Conservation (phyloP, 2,329 filamentous ascomycete species). For the Colletotrichum sp. region DNA sequence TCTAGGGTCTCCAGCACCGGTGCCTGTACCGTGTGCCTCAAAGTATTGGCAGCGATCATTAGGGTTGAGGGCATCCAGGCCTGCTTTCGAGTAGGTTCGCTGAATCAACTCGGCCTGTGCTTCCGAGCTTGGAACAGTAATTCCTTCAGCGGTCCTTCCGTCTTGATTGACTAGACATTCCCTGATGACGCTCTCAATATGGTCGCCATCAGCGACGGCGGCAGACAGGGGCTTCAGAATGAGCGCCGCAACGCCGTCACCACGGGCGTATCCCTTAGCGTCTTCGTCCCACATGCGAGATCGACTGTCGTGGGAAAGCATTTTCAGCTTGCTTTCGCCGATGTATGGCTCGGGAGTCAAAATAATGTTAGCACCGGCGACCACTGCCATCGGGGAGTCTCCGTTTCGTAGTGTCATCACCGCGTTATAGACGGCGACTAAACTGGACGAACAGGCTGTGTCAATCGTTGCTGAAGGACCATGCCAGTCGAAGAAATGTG, state of each 20-base stretch:
- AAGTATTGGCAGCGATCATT: conserved; percentile 22
- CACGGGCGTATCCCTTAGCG: conserved; percentile 58
- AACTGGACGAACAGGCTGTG: conserved; percentile 49
- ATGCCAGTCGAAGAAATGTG: conserved; percentile 43
- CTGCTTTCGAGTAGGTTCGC: conserved; percentile 27
- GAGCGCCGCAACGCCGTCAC: conserved; percentile 54
- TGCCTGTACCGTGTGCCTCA: conserved; percentile 46
- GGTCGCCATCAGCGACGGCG: conserved; percentile 41
- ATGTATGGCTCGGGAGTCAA: not conserved
- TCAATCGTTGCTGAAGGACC: conserved; percentile 47
- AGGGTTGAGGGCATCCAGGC: conserved; percentile 8
- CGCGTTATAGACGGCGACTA: conserved; percentile 46
- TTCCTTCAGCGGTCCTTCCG: conserved; percentile 23
- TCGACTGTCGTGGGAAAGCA: conserved; percentile 24
- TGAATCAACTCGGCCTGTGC: conserved; percentile 33
- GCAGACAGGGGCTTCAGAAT: conserved; percentile 50
- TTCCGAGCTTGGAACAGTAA: conserved; percentile 39
- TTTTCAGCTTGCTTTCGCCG: conserved; percentile 21
- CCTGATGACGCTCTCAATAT: conserved; percentile 28
- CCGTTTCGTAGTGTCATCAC: conserved; percentile 36
- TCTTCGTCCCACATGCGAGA: conserved; percentile 45
- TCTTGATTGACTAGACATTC: conserved; percentile 27
- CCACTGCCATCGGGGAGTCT: conserved; percentile 32
- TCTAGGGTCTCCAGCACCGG: conserved; percentile 41
- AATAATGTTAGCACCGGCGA: conserved; percentile 30